Evolutionary conservation across 352 stramenopile species (phyloP).

Genomic region (Phytophthora quininea): DNA sequence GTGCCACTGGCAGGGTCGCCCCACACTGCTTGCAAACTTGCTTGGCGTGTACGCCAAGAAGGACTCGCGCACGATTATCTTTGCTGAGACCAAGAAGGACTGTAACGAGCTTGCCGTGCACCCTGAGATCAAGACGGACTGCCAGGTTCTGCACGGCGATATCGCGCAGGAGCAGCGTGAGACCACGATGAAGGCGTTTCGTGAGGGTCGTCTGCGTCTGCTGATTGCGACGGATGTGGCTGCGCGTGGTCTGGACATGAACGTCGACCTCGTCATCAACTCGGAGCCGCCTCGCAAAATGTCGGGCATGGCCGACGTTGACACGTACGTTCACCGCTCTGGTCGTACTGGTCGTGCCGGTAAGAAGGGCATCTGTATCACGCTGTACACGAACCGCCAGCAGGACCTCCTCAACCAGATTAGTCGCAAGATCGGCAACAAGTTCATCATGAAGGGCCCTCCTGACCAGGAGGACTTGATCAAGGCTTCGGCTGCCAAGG

Average conservation of each 20-base stretch:
- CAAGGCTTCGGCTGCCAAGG: slow-evolving; percentile 81
- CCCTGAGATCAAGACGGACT: slow-evolving; percentile 86
- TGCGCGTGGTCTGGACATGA: slow-evolving; percentile 97
- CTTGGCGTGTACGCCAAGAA: slow-evolving; percentile 87
- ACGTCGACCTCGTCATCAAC: slow-evolving; percentile 97
- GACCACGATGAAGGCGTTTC: slow-evolving; percentile 97
- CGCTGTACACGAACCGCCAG: slow-evolving; percentile 92
- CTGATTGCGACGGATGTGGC: slow-evolving; percentile 98
- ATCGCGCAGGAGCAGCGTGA: slow-evolving; percentile 97
- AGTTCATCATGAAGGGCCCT: slow-evolving; percentile 89
- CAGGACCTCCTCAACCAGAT: slow-evolving; percentile 80
- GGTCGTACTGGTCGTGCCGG: slow-evolving; percentile 96
- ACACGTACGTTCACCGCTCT: slow-evolving; percentile 99
- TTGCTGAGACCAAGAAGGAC: slow-evolving; percentile 95
- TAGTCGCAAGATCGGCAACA: slow-evolving; percentile 89
- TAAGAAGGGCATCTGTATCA: slow-evolving; percentile 97
- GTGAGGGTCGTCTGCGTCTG: slow-evolving; percentile 93
- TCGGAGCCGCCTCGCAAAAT: slow-evolving; percentile 90
- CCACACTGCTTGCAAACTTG: slow-evolving; percentile 75
- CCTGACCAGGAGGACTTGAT: slow-evolving; percentile 90
- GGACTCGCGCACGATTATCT: slow-evolving; percentile 93
- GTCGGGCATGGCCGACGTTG: slow-evolving; percentile 89
- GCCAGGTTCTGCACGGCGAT: slow-evolving; percentile 96
- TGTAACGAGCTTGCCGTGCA: slow-evolving; percentile 93
- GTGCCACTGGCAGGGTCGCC: slow-evolving; percentile 91